Evolutionary conservation across 257 asterid genomes (phyloP).

Genomic region (Sherardia arvensis): DNA sequence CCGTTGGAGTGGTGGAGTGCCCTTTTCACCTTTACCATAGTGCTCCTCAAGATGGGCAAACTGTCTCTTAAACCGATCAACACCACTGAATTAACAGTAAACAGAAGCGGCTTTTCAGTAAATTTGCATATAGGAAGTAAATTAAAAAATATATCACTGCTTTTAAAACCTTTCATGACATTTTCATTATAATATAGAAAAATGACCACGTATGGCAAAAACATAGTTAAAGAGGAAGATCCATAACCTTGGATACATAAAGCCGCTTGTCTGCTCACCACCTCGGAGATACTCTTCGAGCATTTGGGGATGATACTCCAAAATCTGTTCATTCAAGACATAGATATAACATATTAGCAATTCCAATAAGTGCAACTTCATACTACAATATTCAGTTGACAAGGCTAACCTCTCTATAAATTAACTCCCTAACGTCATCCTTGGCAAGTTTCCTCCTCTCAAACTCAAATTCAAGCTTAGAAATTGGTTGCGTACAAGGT

Average conservation of each 20-base stretch:
- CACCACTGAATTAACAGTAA: conserved; percentile 49
- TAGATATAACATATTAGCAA: conserved; percentile 12
- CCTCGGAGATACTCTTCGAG: conserved; percentile 82
- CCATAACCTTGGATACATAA: conserved; percentile 91
- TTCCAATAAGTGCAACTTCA: not conserved
- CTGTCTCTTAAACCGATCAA: conserved; percentile 91
- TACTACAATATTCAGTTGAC: not conserved
- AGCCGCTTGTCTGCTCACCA: conserved; percentile 93
- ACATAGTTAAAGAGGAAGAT: not conserved
- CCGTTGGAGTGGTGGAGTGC: conserved; percentile 51
- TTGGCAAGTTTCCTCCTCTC: conserved; percentile 79
- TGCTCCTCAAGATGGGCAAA: conserved; percentile 96
- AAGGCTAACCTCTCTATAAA: conserved; percentile 45
- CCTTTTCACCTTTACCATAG: conserved; percentile 71
- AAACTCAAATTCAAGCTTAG: conserved; percentile 92
- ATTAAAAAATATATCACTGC: not conserved
- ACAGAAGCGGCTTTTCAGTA: conserved; percentile 7
- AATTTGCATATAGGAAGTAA: not conserved
- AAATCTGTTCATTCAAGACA: conserved; percentile 47
- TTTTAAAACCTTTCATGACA: not conserved
- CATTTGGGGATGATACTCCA: conserved; percentile 98
- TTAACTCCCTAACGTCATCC: conserved; percentile 92
- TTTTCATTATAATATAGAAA: no score
- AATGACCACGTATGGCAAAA: not conserved
- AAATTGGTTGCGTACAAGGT: conserved; percentile 74